These are phyloP conservation scores for Trametes sanguinea DNA, from an alignment of 768 basidiomycete genomes.

Conservation along the genomic window DNA sequence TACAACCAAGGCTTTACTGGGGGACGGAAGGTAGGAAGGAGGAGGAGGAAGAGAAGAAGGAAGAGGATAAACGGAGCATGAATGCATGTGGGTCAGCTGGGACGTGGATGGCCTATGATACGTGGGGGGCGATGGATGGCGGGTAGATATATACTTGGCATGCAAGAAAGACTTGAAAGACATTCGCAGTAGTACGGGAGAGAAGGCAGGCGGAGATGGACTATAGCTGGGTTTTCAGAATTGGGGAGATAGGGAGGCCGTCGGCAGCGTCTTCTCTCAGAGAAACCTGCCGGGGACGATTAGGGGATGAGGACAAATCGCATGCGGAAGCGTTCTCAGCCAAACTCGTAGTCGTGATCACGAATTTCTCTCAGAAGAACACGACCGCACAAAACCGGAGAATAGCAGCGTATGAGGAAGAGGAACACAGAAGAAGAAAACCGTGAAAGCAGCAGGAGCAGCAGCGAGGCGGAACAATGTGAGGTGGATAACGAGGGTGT, in stretches of 20 bases:
- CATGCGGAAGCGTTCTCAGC: slow-evolving; percentile 13
- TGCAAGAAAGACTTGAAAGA: slow-evolving; percentile 22
- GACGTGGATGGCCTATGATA: slow-evolving; percentile 27
- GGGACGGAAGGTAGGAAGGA: neutral
- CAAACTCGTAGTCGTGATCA: neutral
- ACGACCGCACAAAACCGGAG: neutral
- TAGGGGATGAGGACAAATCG: slow-evolving; percentile 2
- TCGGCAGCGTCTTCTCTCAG: slow-evolving; percentile 13
- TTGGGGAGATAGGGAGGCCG: neutral
- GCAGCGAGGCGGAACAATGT: neutral
- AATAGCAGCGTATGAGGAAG: slow-evolving; percentile 15
- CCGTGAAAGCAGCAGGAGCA: slow-evolving; percentile 6
- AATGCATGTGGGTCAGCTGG: slow-evolving; percentile 18
- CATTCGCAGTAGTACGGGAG: neutral
- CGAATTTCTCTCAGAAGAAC: neutral
- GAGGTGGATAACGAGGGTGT: slow-evolving; percentile 20
- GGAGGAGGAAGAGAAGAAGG: slow-evolving; percentile 7
- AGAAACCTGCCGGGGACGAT: slow-evolving; percentile 12
- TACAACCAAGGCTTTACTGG: slow-evolving; percentile 27
- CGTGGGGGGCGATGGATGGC: slow-evolving; percentile 20
- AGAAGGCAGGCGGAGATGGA: neutral
- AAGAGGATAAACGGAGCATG: slow-evolving; percentile 17
- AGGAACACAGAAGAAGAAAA: neutral
- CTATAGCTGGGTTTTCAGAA: slow-evolving; percentile 10
- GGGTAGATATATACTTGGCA: slow-evolving; percentile 19